Evolutionary conservation across 2,329 filamentous ascomycete species (phyloP).

Genomic region (Aaosphaeria arxii): DNA sequence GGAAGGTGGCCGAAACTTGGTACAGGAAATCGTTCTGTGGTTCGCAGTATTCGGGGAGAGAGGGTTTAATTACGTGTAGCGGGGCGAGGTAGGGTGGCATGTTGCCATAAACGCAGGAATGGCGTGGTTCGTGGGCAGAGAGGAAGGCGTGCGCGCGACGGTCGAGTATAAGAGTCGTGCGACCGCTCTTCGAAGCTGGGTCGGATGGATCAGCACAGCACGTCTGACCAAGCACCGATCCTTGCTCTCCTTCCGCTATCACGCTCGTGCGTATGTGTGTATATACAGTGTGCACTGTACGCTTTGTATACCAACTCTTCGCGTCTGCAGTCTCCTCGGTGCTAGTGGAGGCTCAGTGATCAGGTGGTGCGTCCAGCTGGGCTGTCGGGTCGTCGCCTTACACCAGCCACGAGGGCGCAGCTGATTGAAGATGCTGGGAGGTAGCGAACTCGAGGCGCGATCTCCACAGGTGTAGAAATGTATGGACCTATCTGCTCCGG

Average conservation of each 20-base stretch:
- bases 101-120: slow-evolving; percentile 18
- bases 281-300: too few species aligned
- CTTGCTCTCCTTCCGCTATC: too few species aligned
- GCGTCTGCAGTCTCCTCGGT: not conserved
- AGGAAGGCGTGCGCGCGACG: not conserved
- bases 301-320: too few species aligned
- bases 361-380: slow-evolving; percentile 25
- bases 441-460: not conserved
- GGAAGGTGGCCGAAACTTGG: slow-evolving; percentile 56
- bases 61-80: slow-evolving; percentile 31
- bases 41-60: slow-evolving; percentile 58
- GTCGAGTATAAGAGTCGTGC: slow-evolving; percentile 2
- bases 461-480: too few species aligned
- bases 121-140: slow-evolving; percentile 4
- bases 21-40: slow-evolving; percentile 58
- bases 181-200: not conserved
- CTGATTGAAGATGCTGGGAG: slow-evolving; percentile 7
- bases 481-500: too few species aligned
- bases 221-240: not conserved
- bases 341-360: slow-evolving; percentile 5
- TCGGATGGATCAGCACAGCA: not conserved
- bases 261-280: too few species aligned
- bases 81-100: slow-evolving; percentile 36
- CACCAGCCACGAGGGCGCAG: slow-evolving; percentile 25
- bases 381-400: slow-evolving; percentile 6